Percentiles rank a stretch among this genome's conserved stretches.
phyloP scores from a whole-genome alignment of 768 basidiomycete species.

The Phlegmacium glaucopus region DNA sequence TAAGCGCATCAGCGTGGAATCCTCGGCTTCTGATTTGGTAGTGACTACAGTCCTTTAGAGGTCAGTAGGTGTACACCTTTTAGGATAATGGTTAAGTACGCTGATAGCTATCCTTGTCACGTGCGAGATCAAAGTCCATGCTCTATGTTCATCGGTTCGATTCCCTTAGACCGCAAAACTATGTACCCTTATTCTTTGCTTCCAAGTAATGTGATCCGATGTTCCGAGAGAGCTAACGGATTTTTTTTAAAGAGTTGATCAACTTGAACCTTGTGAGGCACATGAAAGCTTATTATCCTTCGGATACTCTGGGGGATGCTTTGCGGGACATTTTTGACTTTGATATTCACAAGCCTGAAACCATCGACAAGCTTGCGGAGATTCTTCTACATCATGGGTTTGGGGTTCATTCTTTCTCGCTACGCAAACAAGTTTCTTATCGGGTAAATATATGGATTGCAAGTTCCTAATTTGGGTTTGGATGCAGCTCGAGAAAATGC shows the following conservation, averaged over 20 bases:
- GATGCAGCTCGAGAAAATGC: slow-evolving; percentile 54
- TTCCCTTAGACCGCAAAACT: no score
- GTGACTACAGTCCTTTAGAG: no score
- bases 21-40: no score
- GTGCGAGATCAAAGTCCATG: no score
- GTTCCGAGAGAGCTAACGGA: background rate
- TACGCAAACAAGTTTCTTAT: background rate
- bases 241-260: slow-evolving; percentile 41
- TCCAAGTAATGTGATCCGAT: background rate
- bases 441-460: slow-evolving; percentile 31
- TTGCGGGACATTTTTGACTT: slow-evolving; percentile 69
- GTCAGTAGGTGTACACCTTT: no score
- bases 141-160: no score
- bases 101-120: no score
- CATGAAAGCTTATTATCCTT: slow-evolving; percentile 50
- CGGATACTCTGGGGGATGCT: slow-evolving; percentile 53
- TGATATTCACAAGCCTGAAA: slow-evolving; percentile 64
- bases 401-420: slow-evolving; percentile 7
- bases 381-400: slow-evolving; percentile 63
- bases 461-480: slow-evolving; percentile 51
- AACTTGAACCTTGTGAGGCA: slow-evolving; percentile 60
- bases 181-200: slow-evolving; percentile 65
- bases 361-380: slow-evolving; percentile 54
- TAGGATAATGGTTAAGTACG: no score
- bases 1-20: no score